Evolutionary conservation across 2,329 filamentous ascomycete genomes (phyloP), one percentile per base, ranked within the genome.

Genomic region (Colletotrichum gigasporum): DNA sequence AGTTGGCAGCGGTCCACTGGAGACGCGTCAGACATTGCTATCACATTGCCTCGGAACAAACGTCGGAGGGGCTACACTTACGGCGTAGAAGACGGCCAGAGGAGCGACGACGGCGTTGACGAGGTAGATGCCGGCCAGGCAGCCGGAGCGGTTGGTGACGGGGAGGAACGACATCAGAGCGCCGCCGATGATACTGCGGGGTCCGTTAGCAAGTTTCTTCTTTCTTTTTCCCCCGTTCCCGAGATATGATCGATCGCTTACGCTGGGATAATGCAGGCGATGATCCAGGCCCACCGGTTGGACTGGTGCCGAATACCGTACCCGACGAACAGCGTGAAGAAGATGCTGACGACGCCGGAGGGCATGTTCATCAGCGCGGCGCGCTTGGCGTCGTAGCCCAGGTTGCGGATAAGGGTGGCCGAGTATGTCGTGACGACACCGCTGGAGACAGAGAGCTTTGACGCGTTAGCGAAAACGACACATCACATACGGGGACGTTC

Each of bases 361-460:
- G 84, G 84, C 76, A 83, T 86, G 70, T 85, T 86, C 71, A 87
- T 81, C 5, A 87, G 74, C 2, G 84, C 83, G 3, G 83, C 75
- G 30, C 76, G 71, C 67, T 80, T 80, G 2, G 81, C 70, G 4
- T 71, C 71, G 65, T 82, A 86, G 11, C 81, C 80, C 34, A 86
- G 75, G 59, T 78, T 79, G 26, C 73, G 75, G 62, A 87, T 85
- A 10, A 87, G 73, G 4, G 83, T 86, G 2, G 84, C 74, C 2
- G 85, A 86, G 71, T 86, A 87, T 2, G 81, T 84, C 1, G 82
- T 85, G 48, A 87, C 77, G 34, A 86, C 83, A 45, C 84, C 85
- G 59, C 79, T 81, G 0, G 83, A 84, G n/a, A 85, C 79, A 5
- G 82, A 84, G 28, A 83, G 72, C 73, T 80, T 22, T 24, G 10